Percentiles rank a stretch among this genome's conserved stretches.
phyloP scores from a whole-genome alignment of 2,329 filamentous ascomycete genomes.

The Fusarium pininemorale region DNA sequence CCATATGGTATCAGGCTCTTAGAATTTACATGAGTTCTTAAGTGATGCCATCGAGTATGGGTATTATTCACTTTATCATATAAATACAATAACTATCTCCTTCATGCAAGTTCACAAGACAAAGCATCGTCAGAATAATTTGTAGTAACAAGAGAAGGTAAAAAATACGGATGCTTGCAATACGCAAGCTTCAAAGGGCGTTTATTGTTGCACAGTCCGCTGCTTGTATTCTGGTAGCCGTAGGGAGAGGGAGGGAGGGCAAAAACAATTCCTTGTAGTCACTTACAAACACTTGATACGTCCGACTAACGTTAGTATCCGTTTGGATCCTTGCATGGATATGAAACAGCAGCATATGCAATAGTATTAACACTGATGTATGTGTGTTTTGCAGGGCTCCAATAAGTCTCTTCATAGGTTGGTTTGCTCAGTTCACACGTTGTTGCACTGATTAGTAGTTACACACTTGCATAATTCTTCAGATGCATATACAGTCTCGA shows the following conservation, averaged over 20 bases:
- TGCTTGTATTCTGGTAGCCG: neutral
- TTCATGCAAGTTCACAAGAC: neutral
- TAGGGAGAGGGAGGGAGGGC: neutral
- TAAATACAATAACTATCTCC: neutral
- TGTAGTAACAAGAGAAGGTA: neutral
- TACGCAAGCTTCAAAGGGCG: neutral
- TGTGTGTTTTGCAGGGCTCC: neutral
- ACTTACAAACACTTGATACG: neutral
- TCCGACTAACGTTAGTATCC: neutral
- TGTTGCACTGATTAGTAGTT: neutral
- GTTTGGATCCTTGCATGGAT: neutral
- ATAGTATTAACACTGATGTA: neutral
- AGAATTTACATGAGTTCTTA: neutral
- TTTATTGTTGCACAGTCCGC: neutral
- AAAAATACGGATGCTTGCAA: neutral
- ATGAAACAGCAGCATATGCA: neutral
- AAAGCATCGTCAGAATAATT: neutral
- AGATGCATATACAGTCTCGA: neutral
- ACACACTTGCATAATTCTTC: neutral
- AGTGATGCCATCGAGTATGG: neutral
- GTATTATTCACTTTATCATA: neutral
- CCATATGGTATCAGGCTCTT: too few relatives aligned
- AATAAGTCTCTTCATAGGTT: neutral
- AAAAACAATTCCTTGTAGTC: neutral
- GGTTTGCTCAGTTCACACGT: too few relatives aligned